Base-by-base conservation (phyloP, 495 filamentous ascomycete genomes). In the Xylaria grammica region DNA sequence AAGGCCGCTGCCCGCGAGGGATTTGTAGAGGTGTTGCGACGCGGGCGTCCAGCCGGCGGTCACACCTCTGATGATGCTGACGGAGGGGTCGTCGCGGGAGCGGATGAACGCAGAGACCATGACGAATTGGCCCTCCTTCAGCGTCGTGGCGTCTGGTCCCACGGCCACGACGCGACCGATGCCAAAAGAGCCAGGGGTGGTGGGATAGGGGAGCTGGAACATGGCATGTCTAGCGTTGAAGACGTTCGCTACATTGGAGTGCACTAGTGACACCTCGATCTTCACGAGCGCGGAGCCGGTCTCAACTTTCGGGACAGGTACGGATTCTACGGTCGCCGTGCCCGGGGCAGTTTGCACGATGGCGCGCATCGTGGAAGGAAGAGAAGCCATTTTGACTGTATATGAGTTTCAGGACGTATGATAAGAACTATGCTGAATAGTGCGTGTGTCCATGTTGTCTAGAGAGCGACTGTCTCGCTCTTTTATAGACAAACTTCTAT, bases 91-190 rank as follows among this genome's bases (percentile, higher is more conserved):
- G 63, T 87, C 84, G 20, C 85, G 77, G 1, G 73, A 78, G 10
- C 69, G 68, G 27, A 86, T 65, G 2, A 73, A 62, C 29, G 66
- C 62, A 59, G 86, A 81, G 58, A 78, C 69, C 32, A 76, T 72
- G 26, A 86, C 85, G 11, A 87, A 72, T 24, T 85, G 73, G 0
- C 79, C 82, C 3, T 60, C 46, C 27, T 69, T 57, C 15, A 86
- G 65, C 11, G 54, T 45, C 0, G 73, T 77, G 5, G 81, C 72
- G 69, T 87, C 84, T 0, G 80, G 71, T 0, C 82, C 81, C 1
- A 81, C 59, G 8, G 76, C 71, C 1, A 69, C 74, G 49, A 87
- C 67, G n/a, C 81, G 82, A 10, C 77, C 84, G 65, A 87, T 75
- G 63, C 44, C 30, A 10, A 50, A 49, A 11, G 42, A 60, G n/a